phyloP scores from a whole-genome alignment of 495 filamentous ascomycete species.

The Pseudotulostoma volvatum region DNA sequence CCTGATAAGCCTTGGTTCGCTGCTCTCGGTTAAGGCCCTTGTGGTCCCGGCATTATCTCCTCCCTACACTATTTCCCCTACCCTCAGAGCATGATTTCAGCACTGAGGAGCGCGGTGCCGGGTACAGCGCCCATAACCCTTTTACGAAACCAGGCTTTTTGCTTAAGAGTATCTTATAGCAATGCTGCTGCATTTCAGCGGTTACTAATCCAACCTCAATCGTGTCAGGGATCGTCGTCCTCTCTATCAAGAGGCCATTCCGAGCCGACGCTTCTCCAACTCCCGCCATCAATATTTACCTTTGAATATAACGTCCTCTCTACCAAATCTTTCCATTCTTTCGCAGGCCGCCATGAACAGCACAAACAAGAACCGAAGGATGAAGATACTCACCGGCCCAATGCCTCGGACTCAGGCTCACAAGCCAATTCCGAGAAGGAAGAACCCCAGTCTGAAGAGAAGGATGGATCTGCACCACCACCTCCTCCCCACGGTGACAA shows the following conservation, averaged over 20 bases:
- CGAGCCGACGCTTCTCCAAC: conserved; percentile 7
- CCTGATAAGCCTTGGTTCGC: no score
- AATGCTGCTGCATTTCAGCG: conserved; percentile 42
- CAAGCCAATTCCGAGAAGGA: conserved; percentile 28
- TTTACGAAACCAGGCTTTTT: no score
- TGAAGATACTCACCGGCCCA: conserved; percentile 23
- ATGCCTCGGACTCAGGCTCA: conserved; percentile 29
- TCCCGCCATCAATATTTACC: conserved; percentile 19
- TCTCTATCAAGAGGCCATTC: conserved; percentile 3
- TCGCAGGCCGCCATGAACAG: conserved; percentile 22
- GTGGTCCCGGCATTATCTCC: no score
- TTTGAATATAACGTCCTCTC: conserved; percentile 26
- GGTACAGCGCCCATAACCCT: no score
- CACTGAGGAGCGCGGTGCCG: no score
- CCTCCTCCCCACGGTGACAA: conserved; percentile 96
- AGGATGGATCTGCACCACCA: conserved; percentile 37
- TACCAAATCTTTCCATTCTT: conserved; percentile 28
- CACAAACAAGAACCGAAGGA: conserved; percentile 26
- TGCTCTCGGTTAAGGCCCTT: no score
- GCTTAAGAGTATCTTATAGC: no score
- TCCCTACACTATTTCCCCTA: no score
- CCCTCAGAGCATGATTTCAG: conserved; percentile 26
- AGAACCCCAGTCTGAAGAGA: conserved; percentile 20
- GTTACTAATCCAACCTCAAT: conserved; percentile 31
- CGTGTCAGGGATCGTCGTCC: conserved; percentile 16